Base-by-base conservation (phyloP, 371 early-diverging fungal species). In the Circinella minor region DNA sequence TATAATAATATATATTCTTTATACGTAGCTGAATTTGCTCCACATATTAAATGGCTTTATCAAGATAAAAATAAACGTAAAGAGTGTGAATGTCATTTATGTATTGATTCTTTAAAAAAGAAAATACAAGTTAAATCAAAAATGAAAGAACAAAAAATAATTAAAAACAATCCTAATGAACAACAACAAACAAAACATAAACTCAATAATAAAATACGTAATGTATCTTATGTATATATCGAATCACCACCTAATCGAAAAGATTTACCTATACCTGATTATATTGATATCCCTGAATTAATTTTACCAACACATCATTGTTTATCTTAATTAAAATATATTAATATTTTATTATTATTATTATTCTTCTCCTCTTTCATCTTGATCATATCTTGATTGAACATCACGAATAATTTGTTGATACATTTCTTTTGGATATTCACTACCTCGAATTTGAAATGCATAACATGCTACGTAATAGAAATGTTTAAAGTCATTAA, bases 401-500 rank as follows among this genome's bases (percentile, higher is more conserved):
- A 74, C 75, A n/a, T 74, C 70, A 46, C 76, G 78, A 38, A 81
- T 78, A 11, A 81, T 81, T 3, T 54, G 61, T n/a, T 78, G 63
- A 34, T 78, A 81, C 73, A 81, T 75, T 61, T 81, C 78, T 46
- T 74, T 72, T 18, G 81, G 81, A 62, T 81, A 81, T 66, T 81
- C 81, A 60, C 81, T 81, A 39, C 81, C 81, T 67, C 79, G 74
- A n/a, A 81, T 77, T 63, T 77, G 77, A 54, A 75, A 79, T 3
- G 79, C 74, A 55, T 81, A 81, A 54, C 79, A 78, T 3, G 81
- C 81, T 81, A 15, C 17, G 0, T 9, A 39, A 9, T 39, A 9
- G 9, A n/a, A n/a, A n/a, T n/a, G n/a, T n/a, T n/a, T n/a, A n/a
- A n/a, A n/a, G n/a, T n/a, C n/a, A n/a, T n/a, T n/a, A n/a, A n/a